phyloP scores from a whole-genome alignment of 2,329 filamentous ascomycete genomes.

The Trichophyton verrucosum region DNA sequence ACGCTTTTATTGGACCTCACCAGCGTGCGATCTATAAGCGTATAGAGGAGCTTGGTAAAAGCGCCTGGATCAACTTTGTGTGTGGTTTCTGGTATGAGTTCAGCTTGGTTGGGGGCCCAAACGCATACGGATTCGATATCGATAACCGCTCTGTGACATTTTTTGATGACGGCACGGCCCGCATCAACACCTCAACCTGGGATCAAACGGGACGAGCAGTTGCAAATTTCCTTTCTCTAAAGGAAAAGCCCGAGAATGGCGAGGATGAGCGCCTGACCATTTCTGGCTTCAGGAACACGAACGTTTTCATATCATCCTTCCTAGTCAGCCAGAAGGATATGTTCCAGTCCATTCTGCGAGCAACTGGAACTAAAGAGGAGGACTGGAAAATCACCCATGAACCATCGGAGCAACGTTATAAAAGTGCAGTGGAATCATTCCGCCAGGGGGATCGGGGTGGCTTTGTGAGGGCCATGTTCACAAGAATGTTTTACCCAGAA shows the following conservation, averaged over 20 bases:
- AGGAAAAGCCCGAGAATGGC: constrained; percentile 30
- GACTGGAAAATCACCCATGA: constrained; percentile 50
- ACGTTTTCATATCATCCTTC: constrained; percentile 46
- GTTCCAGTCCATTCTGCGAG: constrained; percentile 48
- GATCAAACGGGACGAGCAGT: constrained; percentile 44
- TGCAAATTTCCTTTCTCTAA: constrained; percentile 39
- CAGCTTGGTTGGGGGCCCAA: constrained; percentile 27
- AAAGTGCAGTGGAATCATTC: constrained; percentile 36
- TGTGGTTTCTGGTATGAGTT: constrained; percentile 46
- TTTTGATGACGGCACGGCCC: constrained; percentile 46
- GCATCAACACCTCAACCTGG: constrained; percentile 49
- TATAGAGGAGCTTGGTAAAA: constrained; percentile 30
- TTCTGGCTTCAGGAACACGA: constrained; percentile 37
- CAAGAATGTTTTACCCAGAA: constrained; percentile 41
- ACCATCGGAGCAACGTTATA: constrained; percentile 36
- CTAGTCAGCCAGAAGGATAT: constrained; percentile 51
- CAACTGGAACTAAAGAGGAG: constrained; percentile 43
- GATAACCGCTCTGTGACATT: constrained; percentile 31
- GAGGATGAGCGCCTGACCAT: constrained; percentile 29
- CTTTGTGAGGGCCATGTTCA: constrained; percentile 43
- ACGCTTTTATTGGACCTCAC: constrained; percentile 24
- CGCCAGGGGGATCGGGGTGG: constrained; percentile 34
- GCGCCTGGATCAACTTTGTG: constrained; percentile 31
- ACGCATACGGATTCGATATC: constrained; percentile 41
- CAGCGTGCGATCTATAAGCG: constrained; percentile 23